These are phyloP conservation scores for Penicillium sp. DNA, from an alignment of 2,329 filamentous ascomycete genomes.

Conservation along the genomic window DNA sequence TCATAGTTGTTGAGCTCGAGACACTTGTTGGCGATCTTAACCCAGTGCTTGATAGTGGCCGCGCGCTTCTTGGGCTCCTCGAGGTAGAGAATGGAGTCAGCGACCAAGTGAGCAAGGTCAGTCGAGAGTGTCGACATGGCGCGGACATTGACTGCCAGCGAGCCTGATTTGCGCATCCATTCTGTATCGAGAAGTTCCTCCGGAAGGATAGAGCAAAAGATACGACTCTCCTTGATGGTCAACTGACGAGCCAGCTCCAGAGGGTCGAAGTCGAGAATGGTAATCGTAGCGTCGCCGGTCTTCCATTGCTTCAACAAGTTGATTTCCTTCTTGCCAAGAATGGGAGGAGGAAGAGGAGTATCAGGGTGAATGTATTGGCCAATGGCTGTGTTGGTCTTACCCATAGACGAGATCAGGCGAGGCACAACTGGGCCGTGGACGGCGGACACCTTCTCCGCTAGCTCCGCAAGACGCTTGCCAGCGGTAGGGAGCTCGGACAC, in stretches of 20 bases:
- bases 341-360: slow-evolving; percentile 63
- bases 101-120: slow-evolving; percentile 85
- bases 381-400: slow-evolving; percentile 75
- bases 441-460: slow-evolving; percentile 72
- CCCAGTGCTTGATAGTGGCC: slow-evolving; percentile 91
- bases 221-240: slow-evolving; percentile 82
- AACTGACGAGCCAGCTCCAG: slow-evolving; percentile 87
- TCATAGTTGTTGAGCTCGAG: slow-evolving; percentile 93
- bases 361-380: slow-evolving; percentile 67
- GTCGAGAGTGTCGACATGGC: slow-evolving; percentile 91
- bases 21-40: slow-evolving; percentile 85
- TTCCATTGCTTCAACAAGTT: slow-evolving; percentile 70
- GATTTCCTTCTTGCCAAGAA: slow-evolving; percentile 71
- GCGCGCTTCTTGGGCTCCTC: slow-evolving; percentile 93
- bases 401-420: slow-evolving; percentile 76
- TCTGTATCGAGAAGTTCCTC: slow-evolving; percentile 88
- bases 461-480: slow-evolving; percentile 71
- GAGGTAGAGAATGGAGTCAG: slow-evolving; percentile 82
- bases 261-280: slow-evolving; percentile 84
- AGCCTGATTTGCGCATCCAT: slow-evolving; percentile 85
- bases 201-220: slow-evolving; percentile 87
- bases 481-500: slow-evolving; percentile 66
- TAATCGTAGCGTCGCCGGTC: slow-evolving; percentile 63
- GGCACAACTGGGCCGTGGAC: slow-evolving; percentile 72
- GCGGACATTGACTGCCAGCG: slow-evolving; percentile 80